phyloP scores from a whole-genome alignment of 2,329 filamentous ascomycete species.

The Xylariaceae sp. region DNA sequence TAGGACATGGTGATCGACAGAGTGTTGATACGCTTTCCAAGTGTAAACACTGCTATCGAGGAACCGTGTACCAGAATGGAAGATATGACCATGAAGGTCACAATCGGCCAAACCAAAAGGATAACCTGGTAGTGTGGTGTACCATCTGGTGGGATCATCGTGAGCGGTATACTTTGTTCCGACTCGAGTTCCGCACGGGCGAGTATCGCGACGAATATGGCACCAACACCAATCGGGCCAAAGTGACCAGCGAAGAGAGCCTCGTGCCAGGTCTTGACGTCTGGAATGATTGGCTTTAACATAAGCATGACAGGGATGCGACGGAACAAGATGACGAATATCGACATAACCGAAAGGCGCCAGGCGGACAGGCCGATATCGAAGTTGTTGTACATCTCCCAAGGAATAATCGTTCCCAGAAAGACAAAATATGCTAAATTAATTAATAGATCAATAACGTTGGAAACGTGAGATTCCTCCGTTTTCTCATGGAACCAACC shows the following conservation, averaged over 20 bases:
- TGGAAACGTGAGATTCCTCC: constrained; percentile 96
- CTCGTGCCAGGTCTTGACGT: constrained; percentile 97
- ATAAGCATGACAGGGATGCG: constrained; percentile 91
- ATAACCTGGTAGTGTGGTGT: constrained; percentile 64
- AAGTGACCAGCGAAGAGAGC: constrained; percentile 96
- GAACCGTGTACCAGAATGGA: constrained; percentile 96
- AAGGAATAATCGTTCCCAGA: constrained; percentile 94
- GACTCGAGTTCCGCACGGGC: constrained; percentile 87
- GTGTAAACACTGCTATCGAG: constrained; percentile 95
- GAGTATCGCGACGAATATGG: constrained; percentile 90
- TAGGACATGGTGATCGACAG: constrained; percentile 94
- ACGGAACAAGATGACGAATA: constrained; percentile 91
- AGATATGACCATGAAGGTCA: constrained; percentile 85
- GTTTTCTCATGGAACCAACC: constrained; percentile 99
- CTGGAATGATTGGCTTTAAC: constrained; percentile 87
- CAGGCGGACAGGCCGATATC: constrained; percentile 74
- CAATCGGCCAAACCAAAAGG: constrained; percentile 89
- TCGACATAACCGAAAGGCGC: constrained; percentile 87
- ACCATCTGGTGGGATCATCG: constrained; percentile 51
- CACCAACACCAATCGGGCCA: constrained; percentile 93
- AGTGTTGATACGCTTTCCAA: constrained; percentile 97
- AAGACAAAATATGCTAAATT: constrained; percentile 99
- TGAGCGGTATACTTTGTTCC: constrained; percentile 66
- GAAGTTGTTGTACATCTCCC: constrained; percentile 79
- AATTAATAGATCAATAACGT: constrained; percentile 95